phyloP scores from a whole-genome alignment of 1,284 basidiomycete genomes.

The Ganoderma lingzhi region DNA sequence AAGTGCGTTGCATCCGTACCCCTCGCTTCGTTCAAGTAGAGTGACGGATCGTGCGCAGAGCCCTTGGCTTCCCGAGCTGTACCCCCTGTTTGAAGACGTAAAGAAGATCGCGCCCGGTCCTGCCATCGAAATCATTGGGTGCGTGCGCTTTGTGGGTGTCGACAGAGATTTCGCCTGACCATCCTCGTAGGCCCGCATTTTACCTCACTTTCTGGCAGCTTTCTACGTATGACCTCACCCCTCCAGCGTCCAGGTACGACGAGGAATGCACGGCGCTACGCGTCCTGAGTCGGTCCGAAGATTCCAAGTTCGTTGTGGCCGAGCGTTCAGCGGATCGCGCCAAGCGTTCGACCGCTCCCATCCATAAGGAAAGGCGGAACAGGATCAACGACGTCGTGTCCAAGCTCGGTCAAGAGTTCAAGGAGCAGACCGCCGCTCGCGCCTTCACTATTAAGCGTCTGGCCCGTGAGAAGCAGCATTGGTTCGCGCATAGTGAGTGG shows the following conservation, averaged over 20 bases:
- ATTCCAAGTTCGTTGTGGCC: slow-evolving; percentile 60
- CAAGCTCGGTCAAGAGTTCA: slow-evolving; percentile 71
- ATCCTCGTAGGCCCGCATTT: slow-evolving; percentile 79
- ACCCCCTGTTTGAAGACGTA: slow-evolving; percentile 74
- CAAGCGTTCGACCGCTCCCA: slow-evolving; percentile 59
- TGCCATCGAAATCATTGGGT: slow-evolving; percentile 78
- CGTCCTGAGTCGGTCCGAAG: slow-evolving; percentile 68
- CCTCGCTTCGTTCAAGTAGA: neutral
- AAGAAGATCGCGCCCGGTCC: slow-evolving; percentile 71
- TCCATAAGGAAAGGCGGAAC: slow-evolving; percentile 68
- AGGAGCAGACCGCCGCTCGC: slow-evolving; percentile 77
- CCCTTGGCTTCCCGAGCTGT: slow-evolving; percentile 81
- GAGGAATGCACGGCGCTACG: slow-evolving; percentile 70
- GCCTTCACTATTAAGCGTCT: slow-evolving; percentile 81
- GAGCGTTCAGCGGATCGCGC: slow-evolving; percentile 71
- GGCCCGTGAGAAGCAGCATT: slow-evolving; percentile 83
- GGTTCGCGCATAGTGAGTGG: slow-evolving; percentile 82
- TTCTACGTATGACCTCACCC: slow-evolving; percentile 85
- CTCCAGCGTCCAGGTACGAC: slow-evolving; percentile 74
- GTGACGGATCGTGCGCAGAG: slow-evolving; percentile 48
- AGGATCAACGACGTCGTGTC: slow-evolving; percentile 65
- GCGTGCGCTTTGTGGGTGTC: slow-evolving; percentile 36
- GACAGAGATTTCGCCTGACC: neutral
- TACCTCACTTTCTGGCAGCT: slow-evolving; percentile 96
- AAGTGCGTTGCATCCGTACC: slow-evolving; percentile 14